Conservation (phyloP, 2,329 filamentous ascomycete genomes). For the Fusarium marasasianum region DNA sequence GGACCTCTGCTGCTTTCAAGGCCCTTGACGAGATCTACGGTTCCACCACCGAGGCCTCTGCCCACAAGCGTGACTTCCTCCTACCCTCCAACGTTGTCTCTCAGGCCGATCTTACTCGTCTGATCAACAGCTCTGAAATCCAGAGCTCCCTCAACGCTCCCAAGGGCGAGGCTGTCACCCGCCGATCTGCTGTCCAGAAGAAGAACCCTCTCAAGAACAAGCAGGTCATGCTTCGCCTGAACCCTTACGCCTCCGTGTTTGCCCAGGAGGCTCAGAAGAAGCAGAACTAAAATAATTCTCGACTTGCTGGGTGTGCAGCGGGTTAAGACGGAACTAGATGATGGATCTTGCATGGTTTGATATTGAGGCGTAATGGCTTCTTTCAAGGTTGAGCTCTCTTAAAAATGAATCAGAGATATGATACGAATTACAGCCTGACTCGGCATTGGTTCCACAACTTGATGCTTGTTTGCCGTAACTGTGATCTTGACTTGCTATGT, state of each 20-base stretch:
- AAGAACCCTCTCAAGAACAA: constrained; percentile 99
- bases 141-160: constrained; percentile 94
- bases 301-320: constrained; percentile 53
- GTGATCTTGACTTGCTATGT: neutral
- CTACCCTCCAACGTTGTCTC: constrained; percentile 91
- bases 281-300: constrained; percentile 47
- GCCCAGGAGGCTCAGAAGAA: constrained; percentile 69
- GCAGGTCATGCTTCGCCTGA: constrained; percentile 97
- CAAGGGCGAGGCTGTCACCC: constrained; percentile 89
- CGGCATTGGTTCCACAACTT: constrained; percentile 25
- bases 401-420: constrained; percentile 49
- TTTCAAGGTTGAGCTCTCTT: constrained; percentile 48
- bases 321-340: constrained; percentile 41
- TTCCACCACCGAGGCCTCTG: constrained; percentile 86
- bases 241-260: constrained; percentile 95
- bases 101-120: constrained; percentile 93
- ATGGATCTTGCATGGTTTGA: constrained; percentile 48
- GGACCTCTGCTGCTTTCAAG: constrained; percentile 97
- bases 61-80: constrained; percentile 99
- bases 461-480: neutral
- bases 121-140: constrained; percentile 99
- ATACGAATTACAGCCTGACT: constrained; percentile 44
- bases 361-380: constrained; percentile 53
- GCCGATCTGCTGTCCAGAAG: constrained; percentile 94
- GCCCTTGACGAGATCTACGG: constrained; percentile 98